A percentile compares a stretch with the other conserved stretches of the same genome.
Conservation (phyloP, 2,329 filamentous ascomycete genomes). For the Alternaria conjuncta region DNA sequence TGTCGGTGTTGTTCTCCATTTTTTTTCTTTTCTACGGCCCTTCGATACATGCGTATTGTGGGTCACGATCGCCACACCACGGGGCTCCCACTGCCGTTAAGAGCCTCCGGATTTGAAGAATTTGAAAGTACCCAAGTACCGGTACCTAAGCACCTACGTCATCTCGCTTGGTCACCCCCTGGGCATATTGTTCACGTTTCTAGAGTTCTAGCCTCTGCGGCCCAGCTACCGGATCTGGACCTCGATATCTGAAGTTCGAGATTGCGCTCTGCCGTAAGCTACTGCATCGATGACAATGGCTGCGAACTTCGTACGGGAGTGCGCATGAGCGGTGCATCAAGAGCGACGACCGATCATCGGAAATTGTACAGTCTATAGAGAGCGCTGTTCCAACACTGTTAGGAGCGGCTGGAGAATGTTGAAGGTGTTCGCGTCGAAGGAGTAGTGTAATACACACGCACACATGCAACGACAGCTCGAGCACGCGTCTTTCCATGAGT, state of each 20-base stretch:
- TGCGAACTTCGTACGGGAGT: neutral
- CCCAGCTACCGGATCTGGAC: neutral
- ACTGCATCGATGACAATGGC: neutral
- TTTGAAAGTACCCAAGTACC: neutral
- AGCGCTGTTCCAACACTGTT: neutral
- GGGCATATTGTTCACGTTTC: neutral
- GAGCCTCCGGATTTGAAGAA: neutral
- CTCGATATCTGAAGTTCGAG: neutral
- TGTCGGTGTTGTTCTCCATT: neutral
- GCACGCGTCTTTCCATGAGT: neutral
- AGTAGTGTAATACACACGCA: neutral
- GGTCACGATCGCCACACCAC: slow-evolving; percentile 1
- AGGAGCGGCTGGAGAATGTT: neutral
- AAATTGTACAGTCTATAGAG: neutral
- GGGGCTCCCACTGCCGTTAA: neutral
- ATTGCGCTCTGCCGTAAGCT: neutral
- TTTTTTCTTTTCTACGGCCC: slow-evolving; percentile 5
- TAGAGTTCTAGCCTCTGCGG: neutral
- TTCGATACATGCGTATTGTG: slow-evolving; percentile 9
- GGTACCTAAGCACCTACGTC: neutral
- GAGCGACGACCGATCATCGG: neutral
- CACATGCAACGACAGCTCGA: too few species aligned
- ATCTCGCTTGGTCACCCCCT: neutral
- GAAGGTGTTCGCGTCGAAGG: neutral
- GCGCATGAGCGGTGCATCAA: neutral